These are phyloP conservation scores for Suillus cothurnatus DNA, from an alignment of 768 basidiomycete species.

Conservation along the genomic window DNA sequence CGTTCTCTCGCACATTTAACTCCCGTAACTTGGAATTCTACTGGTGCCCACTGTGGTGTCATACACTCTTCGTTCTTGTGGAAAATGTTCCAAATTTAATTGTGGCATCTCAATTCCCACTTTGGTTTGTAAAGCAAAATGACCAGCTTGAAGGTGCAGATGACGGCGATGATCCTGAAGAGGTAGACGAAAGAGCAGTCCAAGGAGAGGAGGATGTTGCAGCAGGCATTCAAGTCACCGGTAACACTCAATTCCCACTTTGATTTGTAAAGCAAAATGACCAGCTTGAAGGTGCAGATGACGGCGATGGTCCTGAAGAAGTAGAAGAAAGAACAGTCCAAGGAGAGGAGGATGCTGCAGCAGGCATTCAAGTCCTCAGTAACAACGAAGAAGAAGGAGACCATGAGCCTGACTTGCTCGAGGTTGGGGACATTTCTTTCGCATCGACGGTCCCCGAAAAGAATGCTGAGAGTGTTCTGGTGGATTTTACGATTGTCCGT, in stretches of 20 bases:
- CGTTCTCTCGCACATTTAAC: conserved; percentile 3
- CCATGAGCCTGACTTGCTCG: background rate
- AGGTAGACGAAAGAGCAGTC: background rate
- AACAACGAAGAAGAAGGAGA: background rate
- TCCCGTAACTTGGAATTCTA: background rate
- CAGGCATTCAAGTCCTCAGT: background rate
- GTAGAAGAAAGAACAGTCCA: background rate
- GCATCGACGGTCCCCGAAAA: background rate
- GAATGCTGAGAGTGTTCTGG: background rate
- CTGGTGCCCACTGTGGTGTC: conserved; percentile 5
- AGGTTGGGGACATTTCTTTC: background rate
- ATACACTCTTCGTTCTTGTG: no score
- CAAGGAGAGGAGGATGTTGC: background rate
- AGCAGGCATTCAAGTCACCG: background rate
- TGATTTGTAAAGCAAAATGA: background rate
- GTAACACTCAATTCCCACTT: background rate
- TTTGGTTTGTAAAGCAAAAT: background rate
- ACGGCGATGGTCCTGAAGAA: background rate
- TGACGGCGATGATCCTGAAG: background rate
- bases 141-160: background rate
- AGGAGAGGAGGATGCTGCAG: background rate
- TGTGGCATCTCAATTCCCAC: conserved; percentile 4
- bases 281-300: background rate
- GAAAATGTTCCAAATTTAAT: background rate
- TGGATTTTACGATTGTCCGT: background rate